Evolutionary conservation across 306 rosid species (phyloP).

Genomic region (Gastrolobium villosum): DNA sequence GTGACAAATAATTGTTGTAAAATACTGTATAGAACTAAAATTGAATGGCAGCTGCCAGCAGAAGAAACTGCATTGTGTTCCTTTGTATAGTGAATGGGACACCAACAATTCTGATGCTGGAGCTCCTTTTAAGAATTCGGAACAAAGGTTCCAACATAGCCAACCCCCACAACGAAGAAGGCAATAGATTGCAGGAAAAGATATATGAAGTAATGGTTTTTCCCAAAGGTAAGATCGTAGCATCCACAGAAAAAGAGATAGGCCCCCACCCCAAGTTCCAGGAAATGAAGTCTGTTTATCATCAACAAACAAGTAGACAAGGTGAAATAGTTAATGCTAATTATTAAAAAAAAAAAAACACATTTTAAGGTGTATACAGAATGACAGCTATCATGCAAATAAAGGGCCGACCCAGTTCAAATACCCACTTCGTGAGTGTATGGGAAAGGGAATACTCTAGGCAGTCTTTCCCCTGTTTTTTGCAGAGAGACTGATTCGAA

Average conservation of each 20-base stretch:
- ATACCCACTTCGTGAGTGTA: no score
- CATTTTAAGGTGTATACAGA: conserved; percentile 5
- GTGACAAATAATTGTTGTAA: conserved; percentile 34
- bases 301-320: conserved; percentile 41
- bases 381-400: not conserved
- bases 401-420: no score
- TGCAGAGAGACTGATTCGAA: no score
- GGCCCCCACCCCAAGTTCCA: conserved; percentile 78
- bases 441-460: no score
- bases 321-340: conserved; percentile 24
- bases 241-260: conserved; percentile 87
- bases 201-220: conserved; percentile 78
- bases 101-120: conserved; percentile 29
- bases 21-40: conserved; percentile 44
- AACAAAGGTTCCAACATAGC: conserved; percentile 84
- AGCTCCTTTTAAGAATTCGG: conserved; percentile 63
- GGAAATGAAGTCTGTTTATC: conserved; percentile 71
- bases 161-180: conserved; percentile 88
- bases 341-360: not conserved
- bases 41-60: conserved; percentile 34
- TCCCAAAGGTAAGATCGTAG: conserved; percentile 80
- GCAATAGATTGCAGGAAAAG: conserved; percentile 88
- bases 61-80: conserved; percentile 43
- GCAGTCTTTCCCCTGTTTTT: no score
- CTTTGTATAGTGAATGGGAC: conserved; percentile 38